Base-by-base conservation (phyloP, 805 yeast genomes). In the Yarrowia alimentaria region DNA sequence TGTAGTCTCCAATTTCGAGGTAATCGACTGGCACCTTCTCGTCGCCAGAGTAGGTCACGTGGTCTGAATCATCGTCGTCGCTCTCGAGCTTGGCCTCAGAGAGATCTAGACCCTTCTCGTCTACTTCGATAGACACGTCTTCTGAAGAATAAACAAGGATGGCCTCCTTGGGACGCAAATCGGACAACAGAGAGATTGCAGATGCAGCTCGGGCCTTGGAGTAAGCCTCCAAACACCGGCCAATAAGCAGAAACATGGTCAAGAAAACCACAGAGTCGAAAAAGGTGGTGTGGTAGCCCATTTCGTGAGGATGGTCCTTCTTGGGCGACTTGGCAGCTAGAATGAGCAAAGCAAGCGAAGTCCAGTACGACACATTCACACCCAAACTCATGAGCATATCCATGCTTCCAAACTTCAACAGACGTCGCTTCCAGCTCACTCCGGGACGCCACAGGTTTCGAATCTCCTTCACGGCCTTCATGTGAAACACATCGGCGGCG, bases 1-100 rank as follows among this genome's bases (percentile, higher is more conserved):
- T 73, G 32, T 83, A 79, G 63, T 93, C 99, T 55, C 97, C 96
- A 2, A 95, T 86, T 63, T 91, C 96, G 24, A 91, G 68, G 43
- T 75, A 56, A 50, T 68, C 71, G 5, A 65, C 51, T 1, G 61
- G 56, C 7, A 63, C 56, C 11, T 28, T 40, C 5, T 40, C 48
- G 14, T 37, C 43, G 5, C 43, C 43, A 3, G 51, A 31, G 57
- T 38, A 28, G 16, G 20, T 22, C 7, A 20, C 30, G 22, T 16
- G 24, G 1, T 26, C 33, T 10, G 25, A 31, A 12, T 28, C 33
- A 2, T 40, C 26, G 1, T 20, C 33, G 11, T 28, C 34, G 2
- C 13, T 8, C 17, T 17, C 22, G 12, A 18, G 7, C n/a, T 37
- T 37, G 4, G 6, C 24, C 6, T 12, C 30, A 9, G n/a, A n/a